A percentile compares a stretch with the other conserved stretches of the same genome.
These are phyloP conservation scores for Globisporangium uncinulatum DNA, from an alignment of 352 stramenopile species.

Conservation along the genomic window DNA sequence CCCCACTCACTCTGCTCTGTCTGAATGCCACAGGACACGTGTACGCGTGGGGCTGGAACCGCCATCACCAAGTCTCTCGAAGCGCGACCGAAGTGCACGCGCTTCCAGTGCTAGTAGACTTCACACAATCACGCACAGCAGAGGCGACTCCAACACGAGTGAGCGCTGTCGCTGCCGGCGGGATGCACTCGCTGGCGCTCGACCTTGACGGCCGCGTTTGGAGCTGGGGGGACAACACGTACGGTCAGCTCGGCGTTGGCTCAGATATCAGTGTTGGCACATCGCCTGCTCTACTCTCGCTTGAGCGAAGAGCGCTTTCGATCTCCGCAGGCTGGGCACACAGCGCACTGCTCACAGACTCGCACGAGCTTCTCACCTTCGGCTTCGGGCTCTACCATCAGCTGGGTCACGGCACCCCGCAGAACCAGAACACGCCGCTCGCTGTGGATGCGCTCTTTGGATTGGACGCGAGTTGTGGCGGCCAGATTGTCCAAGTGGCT, in stretches of 20 bases:
- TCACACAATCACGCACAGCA: slow-evolving; percentile 6
- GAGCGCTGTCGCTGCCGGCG: slow-evolving; percentile 35
- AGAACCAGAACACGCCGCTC: slow-evolving; percentile 23
- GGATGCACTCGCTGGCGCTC: slow-evolving; percentile 57
- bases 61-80: slow-evolving; percentile 26
- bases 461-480: slow-evolving; percentile 25
- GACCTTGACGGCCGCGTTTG: slow-evolving; percentile 29
- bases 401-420: slow-evolving; percentile 48
- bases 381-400: slow-evolving; percentile 81
- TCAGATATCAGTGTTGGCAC: slow-evolving; percentile 4
- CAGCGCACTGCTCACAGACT: slow-evolving; percentile 31
- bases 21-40: slow-evolving; percentile 22
- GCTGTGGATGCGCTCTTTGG: slow-evolving; percentile 42
- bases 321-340: slow-evolving; percentile 51
- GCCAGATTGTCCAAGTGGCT: slow-evolving; percentile 33
- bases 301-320: slow-evolving; percentile 6
- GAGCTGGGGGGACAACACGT: slow-evolving; percentile 62
- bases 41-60: slow-evolving; percentile 55
- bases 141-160: slow-evolving; percentile 4
- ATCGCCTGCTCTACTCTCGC: slow-evolving; percentile 9
- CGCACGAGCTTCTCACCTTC: slow-evolving; percentile 48
- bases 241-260: slow-evolving; percentile 49
- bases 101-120: slow-evolving; percentile 21
- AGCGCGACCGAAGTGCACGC: slow-evolving; percentile 5
- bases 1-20: neutral